Percentiles rank a stretch among this genome's conserved stretches.
These are phyloP conservation scores for Blastomyces emzantsi DNA, from an alignment of 2,329 filamentous ascomycete genomes.

Conservation along the genomic window DNA sequence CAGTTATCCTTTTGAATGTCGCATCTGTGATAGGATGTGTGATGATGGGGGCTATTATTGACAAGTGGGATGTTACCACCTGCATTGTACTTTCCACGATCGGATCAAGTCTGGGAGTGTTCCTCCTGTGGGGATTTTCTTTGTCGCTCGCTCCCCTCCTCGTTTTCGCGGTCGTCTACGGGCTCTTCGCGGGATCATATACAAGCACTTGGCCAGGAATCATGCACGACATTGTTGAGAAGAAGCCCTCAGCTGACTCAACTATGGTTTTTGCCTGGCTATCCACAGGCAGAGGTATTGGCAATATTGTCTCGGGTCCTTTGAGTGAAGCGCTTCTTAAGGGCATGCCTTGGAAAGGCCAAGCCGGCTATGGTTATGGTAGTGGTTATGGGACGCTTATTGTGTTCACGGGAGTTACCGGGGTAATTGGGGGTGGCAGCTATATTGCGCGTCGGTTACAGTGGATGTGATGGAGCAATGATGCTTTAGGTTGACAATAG, in stretches of 20 bases:
- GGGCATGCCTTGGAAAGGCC: conserved; percentile 4
- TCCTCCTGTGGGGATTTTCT: conserved; percentile 41
- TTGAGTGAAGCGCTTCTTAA: conserved; percentile 6
- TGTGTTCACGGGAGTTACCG: conserved; percentile 1
- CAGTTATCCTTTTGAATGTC: conserved; percentile 25
- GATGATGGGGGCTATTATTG: conserved; percentile 30
- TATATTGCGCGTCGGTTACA: not conserved
- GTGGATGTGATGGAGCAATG: not conserved
- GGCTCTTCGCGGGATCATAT: conserved; percentile 38
- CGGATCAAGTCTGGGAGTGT: conserved; percentile 33
- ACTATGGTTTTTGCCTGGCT: conserved; percentile 43
- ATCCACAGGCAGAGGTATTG: conserved; percentile 43
- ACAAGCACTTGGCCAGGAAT: conserved; percentile 39
- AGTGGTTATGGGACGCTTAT: conserved; percentile 7
- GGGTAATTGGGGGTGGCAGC: conserved; percentile 1
- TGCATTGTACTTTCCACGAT: conserved; percentile 33
- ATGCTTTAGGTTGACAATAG: not conserved
- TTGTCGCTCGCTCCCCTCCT: conserved; percentile 33
- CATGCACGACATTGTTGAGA: conserved; percentile 35
- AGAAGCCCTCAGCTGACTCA: conserved; percentile 33
- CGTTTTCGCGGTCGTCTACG: conserved; percentile 36
- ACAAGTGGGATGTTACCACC: conserved; percentile 34
- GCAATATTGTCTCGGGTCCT: conserved; percentile 44
- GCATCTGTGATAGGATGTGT: conserved; percentile 26
- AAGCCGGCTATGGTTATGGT: conserved; percentile 5